Evolutionary conservation across 345 rosid species (phyloP).

Genomic region (Pugionium cornutum): DNA sequence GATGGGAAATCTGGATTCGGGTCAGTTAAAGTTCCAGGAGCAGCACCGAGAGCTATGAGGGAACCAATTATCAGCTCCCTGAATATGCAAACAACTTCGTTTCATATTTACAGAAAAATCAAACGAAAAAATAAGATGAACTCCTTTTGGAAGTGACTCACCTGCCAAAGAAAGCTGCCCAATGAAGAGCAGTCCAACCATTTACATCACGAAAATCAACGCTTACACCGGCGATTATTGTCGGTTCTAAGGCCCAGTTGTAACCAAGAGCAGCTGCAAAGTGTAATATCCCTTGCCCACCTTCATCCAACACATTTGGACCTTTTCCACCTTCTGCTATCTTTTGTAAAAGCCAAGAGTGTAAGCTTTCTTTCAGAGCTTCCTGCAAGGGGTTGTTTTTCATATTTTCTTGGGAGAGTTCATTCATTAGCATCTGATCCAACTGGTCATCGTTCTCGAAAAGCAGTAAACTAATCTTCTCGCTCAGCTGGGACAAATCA

Average conservation of each 20-base stretch:
- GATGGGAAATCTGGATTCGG: slow-evolving; percentile 67
- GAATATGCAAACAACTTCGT: slow-evolving; percentile 33
- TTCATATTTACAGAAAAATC: not conserved
- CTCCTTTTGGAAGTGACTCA: slow-evolving; percentile 33
- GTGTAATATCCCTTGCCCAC: slow-evolving; percentile 90
- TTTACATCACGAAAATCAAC: slow-evolving; percentile 85
- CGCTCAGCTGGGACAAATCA: slow-evolving; percentile 55
- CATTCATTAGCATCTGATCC: slow-evolving; percentile 59
- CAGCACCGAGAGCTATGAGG: slow-evolving; percentile 75
- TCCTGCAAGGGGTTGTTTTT: slow-evolving; percentile 62
- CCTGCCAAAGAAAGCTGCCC: slow-evolving; percentile 99
- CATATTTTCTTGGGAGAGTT: slow-evolving; percentile 45
- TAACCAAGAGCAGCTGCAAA: slow-evolving; percentile 95
- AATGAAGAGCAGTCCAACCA: slow-evolving; percentile 99
- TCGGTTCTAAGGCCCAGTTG: slow-evolving; percentile 95
- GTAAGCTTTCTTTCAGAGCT: slow-evolving; percentile 75
- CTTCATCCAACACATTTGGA: slow-evolving; percentile 74
- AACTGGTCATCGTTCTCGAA: slow-evolving; percentile 58
- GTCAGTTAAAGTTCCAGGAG: slow-evolving; percentile 78
- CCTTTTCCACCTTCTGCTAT: slow-evolving; percentile 87
- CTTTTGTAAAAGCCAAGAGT: slow-evolving; percentile 76
- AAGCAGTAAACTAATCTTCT: slow-evolving; percentile 62
- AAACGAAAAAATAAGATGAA: slow-evolving; percentile 16
- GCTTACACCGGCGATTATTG: slow-evolving; percentile 73
- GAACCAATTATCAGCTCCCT: slow-evolving; percentile 78